Evolutionary conservation across 75 land plant genomes (phyloP).

Genomic region (Picea glauca): DNA sequence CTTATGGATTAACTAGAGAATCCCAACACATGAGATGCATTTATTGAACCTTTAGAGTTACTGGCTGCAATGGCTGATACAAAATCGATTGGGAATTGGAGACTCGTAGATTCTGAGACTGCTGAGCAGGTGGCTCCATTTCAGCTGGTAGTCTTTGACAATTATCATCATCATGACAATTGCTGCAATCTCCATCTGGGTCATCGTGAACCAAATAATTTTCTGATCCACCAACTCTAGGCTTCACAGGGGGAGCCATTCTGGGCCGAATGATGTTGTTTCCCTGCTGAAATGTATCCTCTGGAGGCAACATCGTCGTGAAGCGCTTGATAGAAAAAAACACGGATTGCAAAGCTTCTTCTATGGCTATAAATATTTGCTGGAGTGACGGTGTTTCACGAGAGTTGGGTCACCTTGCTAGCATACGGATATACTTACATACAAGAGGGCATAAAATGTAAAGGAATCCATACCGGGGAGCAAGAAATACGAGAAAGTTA

Average conservation of each 20-base stretch:
- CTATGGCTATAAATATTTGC: not conserved
- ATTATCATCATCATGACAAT: not conserved
- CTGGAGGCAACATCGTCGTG: not conserved
- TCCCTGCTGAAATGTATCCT: not conserved
- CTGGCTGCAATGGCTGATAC: slow-evolving; percentile 9
- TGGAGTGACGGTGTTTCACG: not conserved
- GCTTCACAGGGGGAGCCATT: slow-evolving; percentile 7
- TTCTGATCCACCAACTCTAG: slow-evolving; percentile 9
- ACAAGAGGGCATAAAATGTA: not conserved
- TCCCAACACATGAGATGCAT: not conserved
- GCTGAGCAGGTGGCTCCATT: not conserved
- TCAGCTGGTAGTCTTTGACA: not conserved
- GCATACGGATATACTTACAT: slow-evolving; percentile 1
- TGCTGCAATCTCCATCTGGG: slow-evolving; percentile 4
- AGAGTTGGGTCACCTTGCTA: not conserved
- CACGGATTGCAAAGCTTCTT: not conserved
- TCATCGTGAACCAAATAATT: slow-evolving; percentile 6
- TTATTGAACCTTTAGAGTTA: slow-evolving; percentile 8
- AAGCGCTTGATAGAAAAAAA: not conserved
- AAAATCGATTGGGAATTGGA: slow-evolving; percentile 5
- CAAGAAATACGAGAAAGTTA: not conserved
- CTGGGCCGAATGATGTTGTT: slow-evolving; percentile 4
- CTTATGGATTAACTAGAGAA: not conserved
- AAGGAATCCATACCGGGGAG: not conserved
- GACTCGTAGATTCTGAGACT: not conserved